Evolutionary conservation across 2,329 filamentous ascomycete species (phyloP), one percentile per base, ranked within the genome.

Genomic region (Epichloe glyceriae): DNA sequence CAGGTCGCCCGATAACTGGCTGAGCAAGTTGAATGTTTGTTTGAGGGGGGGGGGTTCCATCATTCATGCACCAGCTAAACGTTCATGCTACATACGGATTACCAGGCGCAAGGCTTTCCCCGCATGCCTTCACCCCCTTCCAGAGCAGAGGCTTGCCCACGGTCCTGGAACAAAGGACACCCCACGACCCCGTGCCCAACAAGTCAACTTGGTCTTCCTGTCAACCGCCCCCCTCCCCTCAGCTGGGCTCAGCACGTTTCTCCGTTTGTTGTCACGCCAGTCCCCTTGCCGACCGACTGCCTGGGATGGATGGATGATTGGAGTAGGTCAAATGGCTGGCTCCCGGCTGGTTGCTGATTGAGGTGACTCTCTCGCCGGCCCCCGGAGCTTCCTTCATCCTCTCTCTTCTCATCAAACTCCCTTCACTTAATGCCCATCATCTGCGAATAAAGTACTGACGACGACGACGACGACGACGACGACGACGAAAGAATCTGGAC

Each of bases 311-410:
- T 17, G 6, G 6, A 26, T 26, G 22, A 26, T 26, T 26, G 22
- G 22, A 26, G 22, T 26, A 26, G 22, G 7, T 26, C 6, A 26
- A 26, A 26, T 26, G 22, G 22, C 22, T 26, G 22, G 22, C 22
- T 26, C 22, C 22, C 2, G 22, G 22, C 22, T 26, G 22, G 22
- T 22, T 22, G 8, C 22, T 26, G 20, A 20, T 33, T 26, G 35
- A 48, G 46, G 44, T 47, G 48, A 50, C 51, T 50, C 43, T 43
- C 43, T 50, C 45, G 48, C 45, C 48, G 48, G 34, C 34, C 39
- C 30, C 17, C 43, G 22, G 50, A 52, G 37, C 47, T 26, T 10
- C 35, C 47, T 19, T 10, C 35, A 34, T 51, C 20, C 49, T 51
- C 49, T 51, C 49, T 51, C 20, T 22, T 37, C 44, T 34, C 44